These are phyloP conservation scores for Lepidium africanum DNA, from an alignment of 345 rosid species.

Conservation along the genomic window DNA sequence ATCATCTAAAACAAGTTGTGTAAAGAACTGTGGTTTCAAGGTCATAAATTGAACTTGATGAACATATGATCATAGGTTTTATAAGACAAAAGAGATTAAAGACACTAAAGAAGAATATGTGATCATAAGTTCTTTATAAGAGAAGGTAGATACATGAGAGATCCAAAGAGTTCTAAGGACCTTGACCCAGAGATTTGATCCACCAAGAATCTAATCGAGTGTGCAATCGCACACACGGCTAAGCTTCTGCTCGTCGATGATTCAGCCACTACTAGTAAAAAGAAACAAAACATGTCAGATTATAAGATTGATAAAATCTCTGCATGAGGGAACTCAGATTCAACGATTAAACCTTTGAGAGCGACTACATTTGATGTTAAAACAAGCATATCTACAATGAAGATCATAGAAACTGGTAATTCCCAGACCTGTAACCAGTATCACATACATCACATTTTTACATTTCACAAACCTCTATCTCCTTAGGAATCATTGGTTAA, in stretches of 20 bases:
- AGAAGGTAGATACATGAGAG: background rate
- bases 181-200: constrained; percentile 25
- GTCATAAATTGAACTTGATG: too few species aligned
- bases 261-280: constrained; percentile 43
- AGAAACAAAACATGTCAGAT: background rate
- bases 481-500: background rate
- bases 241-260: constrained; percentile 47
- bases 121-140: background rate
- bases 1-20: too few species aligned
- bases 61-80: too few species aligned
- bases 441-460: background rate
- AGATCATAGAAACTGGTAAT: constrained; percentile 63
- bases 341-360: constrained; percentile 51
- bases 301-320: background rate
- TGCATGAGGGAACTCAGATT: background rate
- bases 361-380: constrained; percentile 68
- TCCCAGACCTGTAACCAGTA: constrained; percentile 61
- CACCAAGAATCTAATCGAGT: constrained; percentile 45
- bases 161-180: constrained; percentile 19
- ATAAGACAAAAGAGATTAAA: background rate
- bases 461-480: background rate
- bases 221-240: constrained; percentile 52
- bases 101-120: background rate
- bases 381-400: constrained; percentile 63
- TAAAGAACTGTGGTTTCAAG: too few species aligned